Base-by-base conservation (phyloP, 2,329 filamentous ascomycete species). In the Allantophomopsis cytisporea region DNA sequence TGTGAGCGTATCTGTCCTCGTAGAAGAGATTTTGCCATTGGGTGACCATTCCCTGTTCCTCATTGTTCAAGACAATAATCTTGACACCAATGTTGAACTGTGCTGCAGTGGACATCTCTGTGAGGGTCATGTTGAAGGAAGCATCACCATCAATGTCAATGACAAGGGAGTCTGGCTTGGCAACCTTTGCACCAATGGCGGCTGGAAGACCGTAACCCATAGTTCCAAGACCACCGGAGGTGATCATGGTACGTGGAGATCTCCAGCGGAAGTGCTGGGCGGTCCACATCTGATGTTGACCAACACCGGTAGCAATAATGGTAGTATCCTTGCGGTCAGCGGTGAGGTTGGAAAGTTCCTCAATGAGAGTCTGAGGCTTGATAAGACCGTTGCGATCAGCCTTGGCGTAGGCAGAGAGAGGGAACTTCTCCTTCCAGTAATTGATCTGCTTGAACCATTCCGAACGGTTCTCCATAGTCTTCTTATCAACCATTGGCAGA, bases 1-100 rank as follows among this genome's bases (percentile, higher is more conserved):
- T 95, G 60, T 94, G 88, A 30, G 86, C 73, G 53, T 79, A 96
- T 51, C 89, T 79, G 57, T 95, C 87, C 60, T 94, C 83, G 66
- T 94, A 96, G 66, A 96, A 96, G 48, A 96, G 76, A 53, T 86
- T 88, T 64, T 96, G 89, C 89, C 89, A 96, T 65, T 95, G 89
- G 1, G 88, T 95, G 34, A 96, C 88, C 89, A 96, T 96, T 39
- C 89, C 89, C 64, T 95, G 89, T 63, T 96, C 87, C 61, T 94
- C 87, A 61, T 94, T 98, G 70, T 96, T 96, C 41, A 98, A 63
- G 18, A 96, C 71, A 51, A 96, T 86, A 44, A 96, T 73, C 73
- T 96, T 96, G 61, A 94, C 80, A 47, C 84, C 88, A 59, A 96
- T 95, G 65, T 91, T 84, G 69, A 96, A 96, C 64, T 98, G 88